phyloP scores from a whole-genome alignment of 2,329 filamentous ascomycete genomes.

The Penicillium sp. region DNA sequence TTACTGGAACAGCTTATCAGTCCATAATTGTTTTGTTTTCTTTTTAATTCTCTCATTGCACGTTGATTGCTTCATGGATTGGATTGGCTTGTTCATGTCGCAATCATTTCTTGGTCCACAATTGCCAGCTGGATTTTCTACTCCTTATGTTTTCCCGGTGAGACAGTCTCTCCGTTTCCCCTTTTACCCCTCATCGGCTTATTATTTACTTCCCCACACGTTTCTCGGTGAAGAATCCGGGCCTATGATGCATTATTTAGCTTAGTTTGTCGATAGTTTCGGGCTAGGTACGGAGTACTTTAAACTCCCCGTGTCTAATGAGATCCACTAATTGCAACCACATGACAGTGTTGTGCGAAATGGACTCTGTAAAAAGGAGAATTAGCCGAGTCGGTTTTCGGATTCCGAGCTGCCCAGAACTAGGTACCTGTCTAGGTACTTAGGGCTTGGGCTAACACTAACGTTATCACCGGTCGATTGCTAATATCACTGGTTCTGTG shows the following conservation, averaged over 20 bases:
- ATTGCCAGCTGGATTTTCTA: not conserved
- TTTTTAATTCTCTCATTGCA: conserved; percentile 6
- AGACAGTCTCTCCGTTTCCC: not conserved
- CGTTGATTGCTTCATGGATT: conserved; percentile 8
- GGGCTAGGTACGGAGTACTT: not conserved
- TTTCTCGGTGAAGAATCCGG: conserved; percentile 19
- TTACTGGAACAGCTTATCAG: conserved; percentile 7
- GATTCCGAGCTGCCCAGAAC: not conserved
- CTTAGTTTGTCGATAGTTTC: not conserved
- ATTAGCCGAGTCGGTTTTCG: not conserved
- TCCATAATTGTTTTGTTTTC: conserved; percentile 1
- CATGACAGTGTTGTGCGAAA: not conserved
- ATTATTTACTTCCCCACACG: conserved; percentile 17
- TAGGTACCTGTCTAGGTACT: not conserved
- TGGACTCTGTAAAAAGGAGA: conserved; percentile 2
- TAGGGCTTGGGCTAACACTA: conserved; percentile 6
- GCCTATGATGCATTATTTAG: conserved; percentile 9
- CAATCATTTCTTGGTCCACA: conserved; percentile 1
- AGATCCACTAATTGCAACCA: not conserved
- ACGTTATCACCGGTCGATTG: conserved; percentile 7
- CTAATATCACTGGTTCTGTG: not conserved
- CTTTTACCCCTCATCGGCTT: conserved; percentile 8
- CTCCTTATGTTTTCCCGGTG: not conserved
- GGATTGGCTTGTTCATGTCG: conserved; percentile 11
- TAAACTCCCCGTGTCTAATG: not conserved